phyloP scores from a whole-genome alignment of 2,329 filamentous ascomycete genomes.

The Dactylonectria macrodidyma region DNA sequence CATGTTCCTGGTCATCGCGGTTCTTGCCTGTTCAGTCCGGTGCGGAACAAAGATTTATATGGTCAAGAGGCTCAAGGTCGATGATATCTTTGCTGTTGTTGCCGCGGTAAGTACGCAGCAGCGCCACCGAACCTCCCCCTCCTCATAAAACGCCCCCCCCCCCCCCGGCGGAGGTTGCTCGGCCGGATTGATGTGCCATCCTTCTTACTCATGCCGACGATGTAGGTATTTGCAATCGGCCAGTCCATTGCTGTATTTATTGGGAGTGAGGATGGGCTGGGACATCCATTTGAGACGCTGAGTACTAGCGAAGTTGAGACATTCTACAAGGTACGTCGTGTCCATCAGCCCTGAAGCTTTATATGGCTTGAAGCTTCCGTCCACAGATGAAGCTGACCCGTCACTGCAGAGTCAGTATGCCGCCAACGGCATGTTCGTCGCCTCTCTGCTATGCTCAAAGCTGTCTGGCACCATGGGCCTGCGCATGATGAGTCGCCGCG shows the following conservation, averaged over 20 bases:
- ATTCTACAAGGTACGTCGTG: slow-evolving; percentile 46
- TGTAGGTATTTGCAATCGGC: slow-evolving; percentile 38
- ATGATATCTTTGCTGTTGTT: slow-evolving; percentile 45
- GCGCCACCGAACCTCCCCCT: too few species aligned
- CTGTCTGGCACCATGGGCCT: slow-evolving; percentile 47
- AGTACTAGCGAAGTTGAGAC: slow-evolving; percentile 27
- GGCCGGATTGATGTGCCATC: not conserved
- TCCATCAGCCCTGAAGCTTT: too few species aligned
- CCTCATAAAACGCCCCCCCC: too few species aligned
- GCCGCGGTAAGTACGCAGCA: slow-evolving; percentile 43
- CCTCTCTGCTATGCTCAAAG: slow-evolving; percentile 46
- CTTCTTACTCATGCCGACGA: slow-evolving; percentile 8
- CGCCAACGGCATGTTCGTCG: slow-evolving; percentile 44
- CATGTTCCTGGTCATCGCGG: slow-evolving; percentile 49
- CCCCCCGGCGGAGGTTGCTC: too few species aligned
- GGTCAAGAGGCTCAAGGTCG: slow-evolving; percentile 46
- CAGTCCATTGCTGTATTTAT: slow-evolving; percentile 42
- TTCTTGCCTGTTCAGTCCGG: slow-evolving; percentile 46
- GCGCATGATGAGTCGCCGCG: slow-evolving; percentile 42
- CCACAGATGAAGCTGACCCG: slow-evolving; percentile 14
- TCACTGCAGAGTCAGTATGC: slow-evolving; percentile 46
- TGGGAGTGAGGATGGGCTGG: slow-evolving; percentile 44
- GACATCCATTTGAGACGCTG: slow-evolving; percentile 38
- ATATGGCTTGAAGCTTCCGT: too few species aligned
- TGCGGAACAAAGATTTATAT: slow-evolving; percentile 49